These are phyloP conservation scores for Pleurotus salmoneostramineus DNA, from an alignment of 768 basidiomycete species.

Conservation along the genomic window DNA sequence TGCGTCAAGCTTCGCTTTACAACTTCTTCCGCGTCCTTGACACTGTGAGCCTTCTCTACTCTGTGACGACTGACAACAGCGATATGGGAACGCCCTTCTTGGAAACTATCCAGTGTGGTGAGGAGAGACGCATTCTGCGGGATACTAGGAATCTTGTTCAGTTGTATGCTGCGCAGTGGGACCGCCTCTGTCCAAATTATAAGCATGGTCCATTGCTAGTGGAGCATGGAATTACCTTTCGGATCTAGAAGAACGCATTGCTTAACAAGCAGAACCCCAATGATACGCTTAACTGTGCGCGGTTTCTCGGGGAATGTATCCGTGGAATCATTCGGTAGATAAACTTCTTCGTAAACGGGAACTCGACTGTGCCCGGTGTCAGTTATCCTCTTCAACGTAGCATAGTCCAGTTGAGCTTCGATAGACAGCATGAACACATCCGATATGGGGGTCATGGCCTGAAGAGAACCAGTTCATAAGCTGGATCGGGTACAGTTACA, in stretches of 20 bases:
- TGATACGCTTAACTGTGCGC: slow-evolving; percentile 71
- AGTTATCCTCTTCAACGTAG: slow-evolving; percentile 71
- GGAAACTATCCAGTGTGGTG: slow-evolving; percentile 83
- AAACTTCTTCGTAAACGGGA: slow-evolving; percentile 78
- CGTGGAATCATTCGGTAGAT: slow-evolving; percentile 39
- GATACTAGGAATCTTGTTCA: slow-evolving; percentile 85
- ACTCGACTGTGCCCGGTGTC: slow-evolving; percentile 81
- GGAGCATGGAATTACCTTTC: slow-evolving; percentile 42
- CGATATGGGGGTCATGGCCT: slow-evolving; percentile 81
- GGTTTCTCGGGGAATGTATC: slow-evolving; percentile 17
- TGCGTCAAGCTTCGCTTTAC: slow-evolving; percentile 80
- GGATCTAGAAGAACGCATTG: slow-evolving; percentile 88
- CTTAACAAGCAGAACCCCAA: slow-evolving; percentile 86
- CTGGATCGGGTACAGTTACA: not conserved
- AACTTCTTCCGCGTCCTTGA: slow-evolving; percentile 82
- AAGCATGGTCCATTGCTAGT: not conserved
- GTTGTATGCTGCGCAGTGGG: slow-evolving; percentile 76
- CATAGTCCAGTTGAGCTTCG: slow-evolving; percentile 78
- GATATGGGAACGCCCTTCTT: slow-evolving; percentile 90
- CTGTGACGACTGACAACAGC: slow-evolving; percentile 83
- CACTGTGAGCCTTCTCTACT: slow-evolving; percentile 68
- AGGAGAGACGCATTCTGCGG: slow-evolving; percentile 84
- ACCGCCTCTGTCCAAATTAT: slow-evolving; percentile 54
- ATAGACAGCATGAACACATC: slow-evolving; percentile 88
- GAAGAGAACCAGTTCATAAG: not conserved